Evolutionary conservation across 2,329 filamentous ascomycete species (phyloP).

Genomic region (Fusarium sarcochroum): DNA sequence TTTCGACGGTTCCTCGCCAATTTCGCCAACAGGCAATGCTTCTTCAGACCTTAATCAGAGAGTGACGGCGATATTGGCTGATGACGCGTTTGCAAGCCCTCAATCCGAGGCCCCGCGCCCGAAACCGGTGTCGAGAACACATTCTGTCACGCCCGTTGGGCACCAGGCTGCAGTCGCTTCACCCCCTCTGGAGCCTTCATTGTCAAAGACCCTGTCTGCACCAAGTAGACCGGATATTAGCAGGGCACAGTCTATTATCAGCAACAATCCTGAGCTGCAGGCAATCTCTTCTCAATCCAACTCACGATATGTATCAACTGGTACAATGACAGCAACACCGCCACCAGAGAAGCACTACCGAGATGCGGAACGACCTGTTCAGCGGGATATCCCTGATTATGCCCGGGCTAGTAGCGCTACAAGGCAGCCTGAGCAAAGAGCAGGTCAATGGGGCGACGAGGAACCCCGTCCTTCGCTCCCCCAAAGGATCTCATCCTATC

Average conservation of each 20-base stretch:
- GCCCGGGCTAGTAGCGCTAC: slow-evolving; percentile 49
- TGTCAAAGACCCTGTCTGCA: slow-evolving; percentile 58
- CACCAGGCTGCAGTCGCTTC: slow-evolving; percentile 43
- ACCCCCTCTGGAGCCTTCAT: slow-evolving; percentile 47
- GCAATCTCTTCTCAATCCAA: slow-evolving; percentile 65
- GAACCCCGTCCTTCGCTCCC: slow-evolving; percentile 39
- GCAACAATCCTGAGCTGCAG: slow-evolving; percentile 72
- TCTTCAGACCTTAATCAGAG: slow-evolving; percentile 67
- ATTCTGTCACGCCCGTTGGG: slow-evolving; percentile 50
- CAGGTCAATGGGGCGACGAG: slow-evolving; percentile 31
- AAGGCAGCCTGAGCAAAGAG: slow-evolving; percentile 42
- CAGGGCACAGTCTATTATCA: slow-evolving; percentile 74
- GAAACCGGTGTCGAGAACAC: slow-evolving; percentile 47
- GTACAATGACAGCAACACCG: slow-evolving; percentile 82
- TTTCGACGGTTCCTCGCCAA: slow-evolving; percentile 74
- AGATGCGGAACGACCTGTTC: slow-evolving; percentile 31
- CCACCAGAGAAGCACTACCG: slow-evolving; percentile 59
- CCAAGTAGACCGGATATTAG: slow-evolving; percentile 66
- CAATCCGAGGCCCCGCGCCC: slow-evolving; percentile 38
- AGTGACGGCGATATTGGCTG: slow-evolving; percentile 82
- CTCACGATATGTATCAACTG: slow-evolving; percentile 68
- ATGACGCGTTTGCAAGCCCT: slow-evolving; percentile 81
- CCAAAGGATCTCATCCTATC: slow-evolving; percentile 45
- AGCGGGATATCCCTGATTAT: slow-evolving; percentile 43
- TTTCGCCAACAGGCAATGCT: slow-evolving; percentile 65